Percentiles rank a stretch among this genome's conserved stretches.
Conservation (phyloP, 495 filamentous ascomycete species). For the Annulohypoxylon nitens region DNA sequence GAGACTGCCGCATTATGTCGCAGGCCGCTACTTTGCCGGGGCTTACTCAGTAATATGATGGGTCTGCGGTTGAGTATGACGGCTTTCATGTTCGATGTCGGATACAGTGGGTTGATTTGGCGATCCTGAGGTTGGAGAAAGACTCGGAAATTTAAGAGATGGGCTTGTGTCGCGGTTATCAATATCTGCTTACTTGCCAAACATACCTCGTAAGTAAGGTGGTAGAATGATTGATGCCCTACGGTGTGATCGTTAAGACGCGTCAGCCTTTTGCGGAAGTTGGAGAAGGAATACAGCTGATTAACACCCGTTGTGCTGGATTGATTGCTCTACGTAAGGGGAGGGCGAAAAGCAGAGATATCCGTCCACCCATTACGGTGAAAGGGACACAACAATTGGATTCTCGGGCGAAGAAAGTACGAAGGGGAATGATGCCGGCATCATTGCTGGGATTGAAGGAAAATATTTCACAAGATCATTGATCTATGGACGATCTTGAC, state of each 20-base stretch:
- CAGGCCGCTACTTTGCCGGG: neutral
- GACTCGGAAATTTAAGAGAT: slow-evolving; percentile 3
- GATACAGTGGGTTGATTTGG: slow-evolving; percentile 1
- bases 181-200: slow-evolving; percentile 16
- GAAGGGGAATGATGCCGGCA: neutral
- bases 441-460: slow-evolving; percentile 5
- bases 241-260: slow-evolving; percentile 23
- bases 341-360: slow-evolving; percentile 12
- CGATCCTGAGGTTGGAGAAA: neutral
- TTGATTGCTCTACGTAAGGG: slow-evolving; percentile 43
- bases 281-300: slow-evolving; percentile 36
- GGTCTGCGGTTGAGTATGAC: neutral
- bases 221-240: slow-evolving; percentile 23
- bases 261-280: slow-evolving; percentile 35
- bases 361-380: neutral
- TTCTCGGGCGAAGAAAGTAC: neutral
- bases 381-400: neutral
- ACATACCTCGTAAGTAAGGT: slow-evolving; percentile 38
- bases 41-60: slow-evolving; percentile 17
- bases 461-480: slow-evolving; percentile 6
- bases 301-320: slow-evolving; percentile 10
- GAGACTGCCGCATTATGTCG: neutral
- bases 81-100: neutral
- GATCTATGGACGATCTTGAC: neutral
- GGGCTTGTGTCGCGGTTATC: slow-evolving; percentile 7